Percentiles rank a stretch among this genome's conserved stretches.
phyloP scores from a whole-genome alignment of 208 protist genomes.

The Leishmania braziliensis region DNA sequence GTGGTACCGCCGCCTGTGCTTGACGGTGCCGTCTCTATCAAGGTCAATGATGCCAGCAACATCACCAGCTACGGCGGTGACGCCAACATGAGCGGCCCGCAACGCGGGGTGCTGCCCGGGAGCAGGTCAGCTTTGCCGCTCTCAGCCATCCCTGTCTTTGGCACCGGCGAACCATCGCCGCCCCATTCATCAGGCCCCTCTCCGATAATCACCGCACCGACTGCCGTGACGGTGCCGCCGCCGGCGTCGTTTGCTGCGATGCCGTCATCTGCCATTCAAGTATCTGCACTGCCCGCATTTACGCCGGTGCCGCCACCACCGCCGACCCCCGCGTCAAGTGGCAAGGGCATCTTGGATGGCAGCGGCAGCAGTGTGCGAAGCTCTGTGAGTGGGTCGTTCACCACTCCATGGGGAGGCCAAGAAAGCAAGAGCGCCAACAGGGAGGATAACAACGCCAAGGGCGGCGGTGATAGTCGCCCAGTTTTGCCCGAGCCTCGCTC shows the following conservation, averaged over 20 bases:
- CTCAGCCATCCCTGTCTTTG: background rate
- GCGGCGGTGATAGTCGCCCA: background rate
- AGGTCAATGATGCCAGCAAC: background rate
- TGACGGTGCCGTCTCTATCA: background rate
- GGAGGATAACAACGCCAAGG: slow-evolving; percentile 6
- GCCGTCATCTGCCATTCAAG: background rate
- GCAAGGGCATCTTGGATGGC: slow-evolving; percentile 8
- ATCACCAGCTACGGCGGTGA: background rate
- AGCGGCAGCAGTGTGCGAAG: background rate
- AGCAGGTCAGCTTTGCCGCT: background rate
- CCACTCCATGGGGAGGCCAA: background rate
- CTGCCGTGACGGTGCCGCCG: background rate
- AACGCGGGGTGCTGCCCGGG: background rate
- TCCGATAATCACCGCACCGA: background rate
- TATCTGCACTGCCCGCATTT: background rate
- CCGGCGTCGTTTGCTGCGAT: background rate
- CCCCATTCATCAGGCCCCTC: background rate
- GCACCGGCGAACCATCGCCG: background rate
- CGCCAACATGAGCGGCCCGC: background rate
- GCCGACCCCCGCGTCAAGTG: background rate
- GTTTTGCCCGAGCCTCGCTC: background rate
- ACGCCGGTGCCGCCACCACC: background rate
- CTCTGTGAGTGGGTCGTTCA: background rate
- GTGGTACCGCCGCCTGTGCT: background rate
- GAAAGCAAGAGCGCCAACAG: slow-evolving; percentile 13